Base-by-base conservation (phyloP, 495 filamentous ascomycete species). In the Trichoderma orchidacearum region DNA sequence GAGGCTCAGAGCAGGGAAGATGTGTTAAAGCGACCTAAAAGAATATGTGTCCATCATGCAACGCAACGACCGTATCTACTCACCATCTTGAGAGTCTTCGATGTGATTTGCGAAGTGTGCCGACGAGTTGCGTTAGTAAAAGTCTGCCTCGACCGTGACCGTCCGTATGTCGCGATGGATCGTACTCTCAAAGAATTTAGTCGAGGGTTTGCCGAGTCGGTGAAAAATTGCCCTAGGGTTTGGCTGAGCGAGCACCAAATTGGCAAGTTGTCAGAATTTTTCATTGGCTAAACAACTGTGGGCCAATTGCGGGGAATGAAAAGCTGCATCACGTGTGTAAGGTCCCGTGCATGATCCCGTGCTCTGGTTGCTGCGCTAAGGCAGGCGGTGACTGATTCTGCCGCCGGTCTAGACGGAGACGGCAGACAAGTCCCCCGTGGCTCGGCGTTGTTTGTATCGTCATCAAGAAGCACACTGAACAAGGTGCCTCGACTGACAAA, bases 31-130 rank as follows among this genome's bases (percentile, higher is more conserved):
- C 0, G 13, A 30, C 15, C 28, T 53, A 53, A 53, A n/a, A 54
- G 52, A 54, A 30, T 17, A 23, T 5, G n/a, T 25, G 18, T 54
- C 23, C 30, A 48, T 48, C 41, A 13, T 25, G 11, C 18, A 27
- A 23, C 23, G 41, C 41, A 48, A 25, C 18, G 41, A 48, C 41
- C 41, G 41, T 48, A 48, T 48, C 18, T 36, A 56, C 55, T 56
- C 55, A 56, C 55, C 55, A 56, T 56, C 38, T 56, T 56, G 55
- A 56, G 17, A 32, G 27, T 29, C 17, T 31, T 30, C 41, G 55
- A 31, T 45, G 55, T 41, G 55, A 34, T 30, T 55, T 55, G 53
- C 53, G 53, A 55, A 50, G 41, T 50, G 41, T 50, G 41, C 25
- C 41, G 41, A 50, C 41, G 53, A 30, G 51, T 30, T 53, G 51